Evolutionary conservation across 805 yeast species (phyloP).

Genomic region (Barnettozyma salicaria): DNA sequence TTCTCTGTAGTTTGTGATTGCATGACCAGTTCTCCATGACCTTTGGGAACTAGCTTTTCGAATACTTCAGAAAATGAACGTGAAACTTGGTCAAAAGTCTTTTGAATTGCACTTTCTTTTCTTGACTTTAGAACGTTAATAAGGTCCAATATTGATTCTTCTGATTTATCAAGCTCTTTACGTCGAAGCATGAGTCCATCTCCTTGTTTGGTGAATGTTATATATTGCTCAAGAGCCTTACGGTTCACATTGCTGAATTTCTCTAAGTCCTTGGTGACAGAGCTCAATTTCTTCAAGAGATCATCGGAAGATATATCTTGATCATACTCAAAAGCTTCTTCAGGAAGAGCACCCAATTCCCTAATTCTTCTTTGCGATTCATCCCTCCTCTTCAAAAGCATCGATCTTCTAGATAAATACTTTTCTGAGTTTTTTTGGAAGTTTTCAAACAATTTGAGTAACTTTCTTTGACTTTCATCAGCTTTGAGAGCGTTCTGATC

Average conservation of each 20-base stretch:
- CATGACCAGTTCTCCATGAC: constrained; percentile 69
- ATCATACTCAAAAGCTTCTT: constrained; percentile 61
- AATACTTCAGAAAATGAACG: constrained; percentile 68
- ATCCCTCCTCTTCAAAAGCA: constrained; percentile 55
- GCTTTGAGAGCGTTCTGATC: constrained; percentile 41
- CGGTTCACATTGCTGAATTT: constrained; percentile 75
- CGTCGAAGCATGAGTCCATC: constrained; percentile 61
- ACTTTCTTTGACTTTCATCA: constrained; percentile 49
- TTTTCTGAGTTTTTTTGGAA: constrained; percentile 62
- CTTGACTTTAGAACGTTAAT: constrained; percentile 65
- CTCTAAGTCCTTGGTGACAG: constrained; percentile 50
- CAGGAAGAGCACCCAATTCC: constrained; percentile 86
- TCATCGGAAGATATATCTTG: constrained; percentile 43
- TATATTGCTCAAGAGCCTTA: constrained; percentile 81
- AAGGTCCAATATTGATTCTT: constrained; percentile 63
- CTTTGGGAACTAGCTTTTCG: constrained; percentile 76
- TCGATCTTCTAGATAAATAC: constrained; percentile 52
- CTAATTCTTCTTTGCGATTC: constrained; percentile 68
- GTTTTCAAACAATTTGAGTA: constrained; percentile 51
- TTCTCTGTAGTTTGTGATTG: constrained; percentile 23
- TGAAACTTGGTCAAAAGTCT: constrained; percentile 74
- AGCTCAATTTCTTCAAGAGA: constrained; percentile 47
- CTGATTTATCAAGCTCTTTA: constrained; percentile 63
- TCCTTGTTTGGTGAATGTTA: constrained; percentile 65
- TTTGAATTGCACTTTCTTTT: constrained; percentile 75